Evolutionary conservation across 768 basidiomycete species (phyloP).

Genomic region (Neoboletus subvelutipes): DNA sequence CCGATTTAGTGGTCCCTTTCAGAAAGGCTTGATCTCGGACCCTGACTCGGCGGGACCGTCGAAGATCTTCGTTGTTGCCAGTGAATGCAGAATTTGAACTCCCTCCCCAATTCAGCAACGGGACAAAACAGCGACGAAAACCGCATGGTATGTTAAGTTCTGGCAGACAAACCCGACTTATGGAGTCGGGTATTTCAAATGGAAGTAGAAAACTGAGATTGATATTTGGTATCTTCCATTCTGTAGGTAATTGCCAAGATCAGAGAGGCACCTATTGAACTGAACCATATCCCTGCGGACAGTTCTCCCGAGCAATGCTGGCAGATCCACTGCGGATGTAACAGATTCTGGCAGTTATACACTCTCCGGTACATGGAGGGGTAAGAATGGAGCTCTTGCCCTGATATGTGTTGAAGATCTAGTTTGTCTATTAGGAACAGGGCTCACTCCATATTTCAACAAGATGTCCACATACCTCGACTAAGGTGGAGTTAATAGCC

Average conservation of each 20-base stretch:
- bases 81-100: no score
- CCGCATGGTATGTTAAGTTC: background rate
- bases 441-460: background rate
- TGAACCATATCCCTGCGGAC: constrained; percentile 62
- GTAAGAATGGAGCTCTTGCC: constrained; percentile 64
- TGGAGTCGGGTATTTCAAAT: background rate
- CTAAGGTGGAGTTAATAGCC: constrained; percentile 53
- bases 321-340: constrained; percentile 77
- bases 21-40: no score
- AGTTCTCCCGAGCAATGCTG: constrained; percentile 58
- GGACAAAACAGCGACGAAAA: background rate
- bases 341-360: constrained; percentile 67
- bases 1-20: no score
- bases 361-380: constrained; percentile 57
- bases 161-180: background rate
- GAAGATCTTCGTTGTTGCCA: no score
- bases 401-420: constrained; percentile 70
- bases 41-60: no score
- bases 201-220: background rate
- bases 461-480: constrained; percentile 44
- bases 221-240: background rate
- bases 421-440: constrained; percentile 6
- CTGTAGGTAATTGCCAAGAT: background rate
- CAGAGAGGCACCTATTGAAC: constrained; percentile 41
- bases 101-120: no score